These are phyloP conservation scores for Coemansia sp. DNA, from an alignment of 192 early-diverging fungal genomes.

Conservation along the genomic window DNA sequence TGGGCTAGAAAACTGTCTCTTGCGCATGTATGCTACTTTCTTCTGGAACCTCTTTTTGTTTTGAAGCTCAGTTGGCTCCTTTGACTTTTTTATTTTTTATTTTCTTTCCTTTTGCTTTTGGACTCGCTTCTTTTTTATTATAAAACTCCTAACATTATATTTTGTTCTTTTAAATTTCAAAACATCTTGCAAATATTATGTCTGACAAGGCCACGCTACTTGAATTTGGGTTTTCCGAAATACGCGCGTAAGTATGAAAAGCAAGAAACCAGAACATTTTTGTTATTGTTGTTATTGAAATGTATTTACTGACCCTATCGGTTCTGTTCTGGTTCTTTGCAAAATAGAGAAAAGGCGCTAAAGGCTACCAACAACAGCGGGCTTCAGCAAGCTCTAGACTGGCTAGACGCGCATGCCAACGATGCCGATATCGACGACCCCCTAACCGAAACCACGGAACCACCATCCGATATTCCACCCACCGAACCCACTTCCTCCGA, in stretches of 20 bases:
- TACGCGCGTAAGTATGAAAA: constrained; percentile 38
- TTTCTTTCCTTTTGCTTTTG: no score
- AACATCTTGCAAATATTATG: constrained; percentile 5
- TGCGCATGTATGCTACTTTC: no score
- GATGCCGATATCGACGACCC: constrained; percentile 28
- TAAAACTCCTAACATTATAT: background rate
- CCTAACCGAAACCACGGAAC: background rate
- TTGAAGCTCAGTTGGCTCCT: no score
- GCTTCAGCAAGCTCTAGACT: constrained; percentile 50
- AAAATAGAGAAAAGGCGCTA: constrained; percentile 41
- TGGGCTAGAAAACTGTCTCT: no score
- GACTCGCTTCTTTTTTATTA: no score
- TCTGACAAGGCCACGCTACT: constrained; percentile 39
- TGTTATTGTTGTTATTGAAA: no score
- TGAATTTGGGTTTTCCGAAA: constrained; percentile 47
- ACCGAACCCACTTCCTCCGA: background rate
- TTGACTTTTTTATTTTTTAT: no score
- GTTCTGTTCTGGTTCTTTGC: background rate
- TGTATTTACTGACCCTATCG: no score
- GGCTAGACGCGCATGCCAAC: constrained; percentile 43
- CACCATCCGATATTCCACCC: background rate
- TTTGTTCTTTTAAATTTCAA: background rate
- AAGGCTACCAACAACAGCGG: constrained; percentile 41
- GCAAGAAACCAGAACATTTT: background rate
- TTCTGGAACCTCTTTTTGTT: no score